Evolutionary conservation across 331 rosid species (phyloP), one percentile per base, ranked within the genome.

Genomic region (Rhamnella rubrinervis): DNA sequence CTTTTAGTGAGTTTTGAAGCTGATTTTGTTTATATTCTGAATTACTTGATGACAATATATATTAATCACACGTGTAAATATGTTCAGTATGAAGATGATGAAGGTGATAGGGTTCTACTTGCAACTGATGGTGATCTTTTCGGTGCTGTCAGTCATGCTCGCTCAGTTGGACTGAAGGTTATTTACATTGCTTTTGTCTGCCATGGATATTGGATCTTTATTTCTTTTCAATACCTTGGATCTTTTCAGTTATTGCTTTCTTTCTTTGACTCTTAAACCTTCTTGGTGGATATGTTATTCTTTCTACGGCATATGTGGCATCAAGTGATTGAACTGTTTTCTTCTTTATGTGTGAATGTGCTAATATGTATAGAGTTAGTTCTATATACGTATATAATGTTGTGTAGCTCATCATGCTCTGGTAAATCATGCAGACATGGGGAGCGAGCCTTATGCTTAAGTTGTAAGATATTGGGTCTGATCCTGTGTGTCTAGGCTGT

Each of bases 11-110:
- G 80, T 55, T 37, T 71, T 68, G 19, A 17, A 55, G 68, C 71
- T 53, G 19, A n/a, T 53, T 10, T 6, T n/a, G 25, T 53, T 53
- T 17, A 4, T 1, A 7, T 52, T 7, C 11, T 52, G 57, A 8
- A 15, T 18, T 2, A 18, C 8, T 53, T 6, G 58, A 53, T 18
- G 26, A 18, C 25, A n/a, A 19, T 21, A 53, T 52, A 7, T 19
- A 10, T 53, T 53, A 21, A 53, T 19, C 8, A 53, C n/a, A 53
- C 4, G 19, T 18, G 8, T 18, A 17, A 17, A 7, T 19, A 18
- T 78, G 56, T 31, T 35, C 66, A 93, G 98, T 93, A 88, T 18
- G 95, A 90, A 88, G 98, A 93, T 68, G 97, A 93, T 61, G 98
- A 93, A 86, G 95, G 97, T 55, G 98, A 93, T 81, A 88, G 68